Base-by-base conservation (phyloP, 1,284 basidiomycete genomes). In the Rhodotorula sp. region DNA sequence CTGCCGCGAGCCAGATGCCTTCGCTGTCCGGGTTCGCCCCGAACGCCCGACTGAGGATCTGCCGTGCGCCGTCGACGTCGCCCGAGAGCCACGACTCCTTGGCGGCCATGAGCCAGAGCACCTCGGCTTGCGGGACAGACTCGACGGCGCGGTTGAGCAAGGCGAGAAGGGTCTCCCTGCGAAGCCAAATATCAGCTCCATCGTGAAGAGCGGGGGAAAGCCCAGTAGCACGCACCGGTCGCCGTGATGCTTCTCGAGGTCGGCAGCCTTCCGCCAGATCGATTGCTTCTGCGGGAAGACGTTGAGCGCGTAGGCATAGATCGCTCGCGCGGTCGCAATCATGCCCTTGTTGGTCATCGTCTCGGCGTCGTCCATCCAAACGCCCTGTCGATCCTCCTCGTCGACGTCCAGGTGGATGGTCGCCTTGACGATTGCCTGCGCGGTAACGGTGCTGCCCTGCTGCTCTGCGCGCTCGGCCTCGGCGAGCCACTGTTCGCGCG, bases 21-120 rank as follows among this genome's bases (percentile, higher is more conserved):
- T 99, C 96, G 78, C 91, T 95, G 78, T 97, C 94, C 24, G 94
- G 90, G 79, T 98, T 99, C 58, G 92, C 91, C 70, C 91, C 87
- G 83, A 98, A 98, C 0, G 96, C 94, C 54, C 87, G 86, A 70
- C 89, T 91, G 22, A 99, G 86, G 22, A 96, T 89, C 70, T 88
- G 86, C 59, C 94, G 88, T 0, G 95, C 92, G 20, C 88, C 89
- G 1, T 88, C 86, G 16, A 98, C 89, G 77, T 99, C 92, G 13
- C 91, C 90, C 15, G 87, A 86, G 16, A 91, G 79, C 92, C 93
- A 95, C 78, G 91, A 91, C 82, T 97, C 93, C 81, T 96, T 94
- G 5, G 95, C 95, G 65, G 90, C 88, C 91, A 96, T 94, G 56
- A 99, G 85, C 95, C 96, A 99, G 1, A 99, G 83, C 0, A 92